phyloP scores from a whole-genome alignment of 2,329 filamentous ascomycete species.

The Acephala macrosclerotiorum region DNA sequence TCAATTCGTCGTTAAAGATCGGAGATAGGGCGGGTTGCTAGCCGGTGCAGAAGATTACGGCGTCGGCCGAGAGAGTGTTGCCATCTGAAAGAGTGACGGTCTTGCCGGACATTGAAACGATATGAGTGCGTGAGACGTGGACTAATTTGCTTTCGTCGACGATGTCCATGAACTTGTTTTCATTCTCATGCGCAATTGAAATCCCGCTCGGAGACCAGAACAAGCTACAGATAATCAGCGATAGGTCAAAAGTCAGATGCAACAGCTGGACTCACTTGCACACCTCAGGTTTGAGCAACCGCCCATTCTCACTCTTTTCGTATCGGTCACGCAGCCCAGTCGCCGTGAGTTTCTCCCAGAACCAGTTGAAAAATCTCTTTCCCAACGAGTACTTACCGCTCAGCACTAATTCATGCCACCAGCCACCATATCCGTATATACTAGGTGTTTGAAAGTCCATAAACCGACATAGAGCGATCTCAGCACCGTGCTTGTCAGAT shows the following conservation, averaged over 20 bases:
- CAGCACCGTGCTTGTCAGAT: too few species aligned
- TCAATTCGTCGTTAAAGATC: constrained; percentile 12
- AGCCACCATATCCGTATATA: neutral
- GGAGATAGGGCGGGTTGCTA: constrained; percentile 30
- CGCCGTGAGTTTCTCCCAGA: neutral
- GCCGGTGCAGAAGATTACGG: constrained; percentile 24
- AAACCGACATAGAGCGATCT: neutral
- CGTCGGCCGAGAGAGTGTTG: constrained; percentile 9
- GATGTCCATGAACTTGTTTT: constrained; percentile 13
- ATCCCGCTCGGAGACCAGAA: constrained; percentile 16
- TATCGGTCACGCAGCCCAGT: neutral
- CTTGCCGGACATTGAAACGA: constrained; percentile 5
- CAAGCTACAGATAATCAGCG: constrained; percentile 4
- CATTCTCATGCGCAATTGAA: constrained; percentile 17
- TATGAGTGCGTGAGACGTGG: constrained; percentile 15
- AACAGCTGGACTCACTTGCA: neutral
- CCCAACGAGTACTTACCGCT: neutral
- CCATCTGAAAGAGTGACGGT: constrained; percentile 17
- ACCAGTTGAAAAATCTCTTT: neutral
- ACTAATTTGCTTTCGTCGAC: constrained; percentile 19
- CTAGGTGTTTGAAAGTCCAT: neutral
- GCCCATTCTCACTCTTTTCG: neutral
- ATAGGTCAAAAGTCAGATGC: neutral
- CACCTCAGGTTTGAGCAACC: neutral
- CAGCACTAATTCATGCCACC: neutral